phyloP scores from a whole-genome alignment of 2,329 filamentous ascomycete genomes.

The Cercospora janseana region DNA sequence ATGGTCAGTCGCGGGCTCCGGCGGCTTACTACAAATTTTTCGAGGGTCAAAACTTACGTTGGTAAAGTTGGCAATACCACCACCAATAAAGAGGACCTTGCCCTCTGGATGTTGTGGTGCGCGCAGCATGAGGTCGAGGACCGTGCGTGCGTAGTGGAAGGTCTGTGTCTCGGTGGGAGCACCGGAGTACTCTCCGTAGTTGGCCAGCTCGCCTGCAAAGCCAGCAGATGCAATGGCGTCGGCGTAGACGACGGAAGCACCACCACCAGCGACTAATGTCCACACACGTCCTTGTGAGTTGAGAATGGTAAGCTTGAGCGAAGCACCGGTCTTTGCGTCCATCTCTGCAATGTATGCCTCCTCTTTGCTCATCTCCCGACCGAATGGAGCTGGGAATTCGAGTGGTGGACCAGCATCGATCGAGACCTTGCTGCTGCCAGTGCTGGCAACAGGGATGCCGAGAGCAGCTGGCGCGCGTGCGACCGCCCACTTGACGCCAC shows the following conservation, averaged over 20 bases:
- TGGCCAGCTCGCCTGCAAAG: constrained; percentile 93
- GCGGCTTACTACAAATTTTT: neutral
- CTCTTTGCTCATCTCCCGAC: constrained; percentile 97
- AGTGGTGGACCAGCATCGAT: constrained; percentile 96
- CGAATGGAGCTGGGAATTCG: constrained; percentile 98
- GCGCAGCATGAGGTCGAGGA: constrained; percentile 95
- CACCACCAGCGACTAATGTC: constrained; percentile 98
- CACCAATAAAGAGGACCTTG: constrained; percentile 99
- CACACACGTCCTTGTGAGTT: constrained; percentile 90
- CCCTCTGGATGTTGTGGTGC: constrained; percentile 80
- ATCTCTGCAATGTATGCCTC: constrained; percentile 99
- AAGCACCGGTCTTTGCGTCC: constrained; percentile 98
- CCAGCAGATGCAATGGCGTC: constrained; percentile 96
- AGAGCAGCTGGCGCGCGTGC: constrained; percentile 87
- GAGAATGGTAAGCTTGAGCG: constrained; percentile 94
- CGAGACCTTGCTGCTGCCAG: constrained; percentile 72
- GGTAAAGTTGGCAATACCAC: constrained; percentile 99
- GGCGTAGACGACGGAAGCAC: constrained; percentile 98
- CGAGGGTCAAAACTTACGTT: constrained; percentile 58
- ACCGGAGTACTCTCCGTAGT: constrained; percentile 99
- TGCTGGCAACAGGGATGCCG: constrained; percentile 65
- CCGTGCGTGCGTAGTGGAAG: constrained; percentile 96
- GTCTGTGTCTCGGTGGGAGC: constrained; percentile 98
- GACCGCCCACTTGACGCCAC: constrained; percentile 97
- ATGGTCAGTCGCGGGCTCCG: constrained; percentile 21